Conservation (phyloP, 495 filamentous ascomycete genomes). For the Xylaria telfairii region DNA sequence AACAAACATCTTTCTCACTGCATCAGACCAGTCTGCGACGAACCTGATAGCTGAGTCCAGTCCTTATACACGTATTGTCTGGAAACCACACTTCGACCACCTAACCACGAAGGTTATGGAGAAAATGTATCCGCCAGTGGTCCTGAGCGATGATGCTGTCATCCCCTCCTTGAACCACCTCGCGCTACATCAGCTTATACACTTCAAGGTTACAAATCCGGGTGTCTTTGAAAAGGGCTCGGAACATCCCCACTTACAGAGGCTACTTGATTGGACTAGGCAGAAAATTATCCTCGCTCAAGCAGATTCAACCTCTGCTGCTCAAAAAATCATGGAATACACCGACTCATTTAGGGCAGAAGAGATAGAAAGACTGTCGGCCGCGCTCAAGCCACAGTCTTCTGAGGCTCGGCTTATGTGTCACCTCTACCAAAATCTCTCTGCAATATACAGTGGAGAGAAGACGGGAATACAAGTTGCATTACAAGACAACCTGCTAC, state of each 20-base stretch:
- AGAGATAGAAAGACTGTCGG: background rate
- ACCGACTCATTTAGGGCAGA: background rate
- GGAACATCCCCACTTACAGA: background rate
- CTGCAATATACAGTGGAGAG: background rate
- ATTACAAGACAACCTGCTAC: background rate
- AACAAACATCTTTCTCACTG: conserved; percentile 4
- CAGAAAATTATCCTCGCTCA: background rate
- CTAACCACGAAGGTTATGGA: background rate
- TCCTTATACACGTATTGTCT: conserved; percentile 1
- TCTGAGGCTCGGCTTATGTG: conserved; percentile 10
- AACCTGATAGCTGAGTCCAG: conserved; percentile 1
- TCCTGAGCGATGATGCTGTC: background rate
- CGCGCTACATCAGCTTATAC: background rate
- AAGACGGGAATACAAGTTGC: conserved; percentile 10
- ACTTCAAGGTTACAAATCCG: background rate
- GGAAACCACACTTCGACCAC: background rate
- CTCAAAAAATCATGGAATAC: background rate
- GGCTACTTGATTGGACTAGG: conserved; percentile 2
- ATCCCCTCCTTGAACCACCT: conserved; percentile 2
- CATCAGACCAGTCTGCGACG: background rate
- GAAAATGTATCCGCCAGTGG: background rate
- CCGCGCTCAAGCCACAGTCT: background rate
- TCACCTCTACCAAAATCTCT: background rate
- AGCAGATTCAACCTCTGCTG: background rate
- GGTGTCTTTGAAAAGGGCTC: background rate